phyloP scores from a whole-genome alignment of 805 yeast species.

The Candida ovalis region DNA sequence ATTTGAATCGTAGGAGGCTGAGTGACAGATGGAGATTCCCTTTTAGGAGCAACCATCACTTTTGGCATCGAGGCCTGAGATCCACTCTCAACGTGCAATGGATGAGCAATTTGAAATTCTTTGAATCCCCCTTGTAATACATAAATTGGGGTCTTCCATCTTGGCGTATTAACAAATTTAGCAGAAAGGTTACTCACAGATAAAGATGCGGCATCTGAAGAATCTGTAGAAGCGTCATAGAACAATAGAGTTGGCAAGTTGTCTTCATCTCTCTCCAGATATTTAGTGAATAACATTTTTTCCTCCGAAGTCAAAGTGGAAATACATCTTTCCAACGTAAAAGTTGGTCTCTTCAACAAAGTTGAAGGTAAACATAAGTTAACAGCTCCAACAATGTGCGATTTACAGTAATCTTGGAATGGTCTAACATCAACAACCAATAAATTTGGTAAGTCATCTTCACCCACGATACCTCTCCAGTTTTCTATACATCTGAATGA shows the following conservation, averaged over 20 bases:
- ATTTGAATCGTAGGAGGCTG: conserved; percentile 14
- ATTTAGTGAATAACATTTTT: conserved; percentile 37
- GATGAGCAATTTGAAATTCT: conserved; percentile 30
- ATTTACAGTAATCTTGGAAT: conserved; percentile 62
- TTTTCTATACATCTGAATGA: conserved; percentile 15
- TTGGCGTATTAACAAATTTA: conserved; percentile 40
- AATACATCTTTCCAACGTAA: conserved; percentile 58
- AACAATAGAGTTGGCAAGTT: conserved; percentile 43
- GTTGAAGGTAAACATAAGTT: conserved; percentile 91
- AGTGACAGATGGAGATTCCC: conserved; percentile 8
- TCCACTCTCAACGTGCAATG: conserved; percentile 27
- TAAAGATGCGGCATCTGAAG: conserved; percentile 30
- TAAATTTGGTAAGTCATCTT: conserved; percentile 27
- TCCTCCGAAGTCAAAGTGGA: conserved; percentile 57
- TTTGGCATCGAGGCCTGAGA: conserved; percentile 14
- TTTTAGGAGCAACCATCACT: conserved; percentile 16
- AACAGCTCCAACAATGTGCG: conserved; percentile 57
- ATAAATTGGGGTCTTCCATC: conserved; percentile 39
- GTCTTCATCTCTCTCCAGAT: conserved; percentile 25
- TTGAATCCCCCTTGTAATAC: conserved; percentile 41
- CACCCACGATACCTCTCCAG: conserved; percentile 17
- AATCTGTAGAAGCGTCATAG: conserved; percentile 44
- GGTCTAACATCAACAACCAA: conserved; percentile 79
- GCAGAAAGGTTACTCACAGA: conserved; percentile 43
- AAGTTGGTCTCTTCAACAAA: conserved; percentile 68